These are phyloP conservation scores for Crithidia thermophila DNA, from an alignment of 208 protist species.

Conservation along the genomic window DNA sequence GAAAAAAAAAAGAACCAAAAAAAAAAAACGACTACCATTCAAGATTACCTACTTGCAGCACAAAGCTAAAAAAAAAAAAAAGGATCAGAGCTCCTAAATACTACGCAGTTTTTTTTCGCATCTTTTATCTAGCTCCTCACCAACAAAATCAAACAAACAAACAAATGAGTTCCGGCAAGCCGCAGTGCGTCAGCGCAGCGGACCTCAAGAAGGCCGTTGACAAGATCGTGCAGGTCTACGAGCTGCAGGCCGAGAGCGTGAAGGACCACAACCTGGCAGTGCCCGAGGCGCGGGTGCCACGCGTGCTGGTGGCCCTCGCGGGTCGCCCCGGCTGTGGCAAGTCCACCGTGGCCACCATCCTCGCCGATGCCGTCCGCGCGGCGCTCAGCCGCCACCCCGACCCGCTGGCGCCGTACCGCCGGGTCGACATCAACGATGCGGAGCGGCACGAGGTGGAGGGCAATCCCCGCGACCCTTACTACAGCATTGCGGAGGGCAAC, in stretches of 20 bases:
- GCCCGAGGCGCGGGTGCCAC: constrained; percentile 27
- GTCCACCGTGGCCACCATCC: constrained; percentile 42
- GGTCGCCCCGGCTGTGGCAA: constrained; percentile 86
- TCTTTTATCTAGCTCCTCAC: background rate
- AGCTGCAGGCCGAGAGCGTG: constrained; percentile 18
- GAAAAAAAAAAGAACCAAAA: constrained; percentile 1
- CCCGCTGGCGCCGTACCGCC: constrained; percentile 11
- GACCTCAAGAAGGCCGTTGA: constrained; percentile 23
- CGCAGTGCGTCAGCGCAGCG: constrained; percentile 10
- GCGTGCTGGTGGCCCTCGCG: constrained; percentile 70
- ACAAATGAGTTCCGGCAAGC: constrained; percentile 2
- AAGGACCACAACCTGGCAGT: constrained; percentile 25
- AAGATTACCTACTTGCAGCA: background rate
- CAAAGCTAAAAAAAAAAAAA: constrained; percentile 14
- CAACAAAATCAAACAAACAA: constrained; percentile 4
- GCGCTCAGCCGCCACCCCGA: constrained; percentile 21
- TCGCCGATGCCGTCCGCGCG: constrained; percentile 49
- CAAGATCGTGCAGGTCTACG: constrained; percentile 25
- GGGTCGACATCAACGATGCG: constrained; percentile 17
- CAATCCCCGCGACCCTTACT: constrained; percentile 8
- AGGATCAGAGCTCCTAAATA: no score
- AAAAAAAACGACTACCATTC: background rate
- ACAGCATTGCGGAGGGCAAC: background rate
- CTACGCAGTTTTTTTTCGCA: no score
- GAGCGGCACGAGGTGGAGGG: constrained; percentile 5